Percentiles rank a stretch among this genome's conserved stretches.
Conservation (phyloP, 441 rosid genomes). For the Breynia disticha region DNA sequence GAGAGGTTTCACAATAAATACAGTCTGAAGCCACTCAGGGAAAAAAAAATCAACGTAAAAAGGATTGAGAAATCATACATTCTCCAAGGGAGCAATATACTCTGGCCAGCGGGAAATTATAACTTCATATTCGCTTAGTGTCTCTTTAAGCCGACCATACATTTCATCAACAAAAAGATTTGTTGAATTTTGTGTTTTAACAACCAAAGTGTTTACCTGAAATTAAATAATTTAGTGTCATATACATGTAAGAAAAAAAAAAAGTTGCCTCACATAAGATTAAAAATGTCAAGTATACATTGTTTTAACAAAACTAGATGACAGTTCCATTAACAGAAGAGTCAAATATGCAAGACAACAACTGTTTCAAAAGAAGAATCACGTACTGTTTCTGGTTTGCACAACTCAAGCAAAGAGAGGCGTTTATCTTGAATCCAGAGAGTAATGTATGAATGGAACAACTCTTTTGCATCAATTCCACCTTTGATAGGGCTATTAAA, state of each 20-base stretch:
- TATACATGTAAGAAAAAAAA: neutral
- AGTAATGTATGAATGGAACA: slow-evolving; percentile 66
- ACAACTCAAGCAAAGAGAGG: slow-evolving; percentile 52
- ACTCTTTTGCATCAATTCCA: slow-evolving; percentile 76
- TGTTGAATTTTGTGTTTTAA: slow-evolving; percentile 52
- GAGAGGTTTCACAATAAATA: slow-evolving; percentile 5
- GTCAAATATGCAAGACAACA: too few relatives aligned
- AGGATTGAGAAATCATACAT: slow-evolving; percentile 32
- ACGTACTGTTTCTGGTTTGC: slow-evolving; percentile 77
- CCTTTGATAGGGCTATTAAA: slow-evolving; percentile 67
- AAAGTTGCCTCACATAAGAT: neutral
- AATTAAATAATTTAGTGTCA: slow-evolving; percentile 16
- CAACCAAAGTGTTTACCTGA: slow-evolving; percentile 66
- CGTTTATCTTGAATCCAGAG: slow-evolving; percentile 82
- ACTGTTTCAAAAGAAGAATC: too few relatives aligned
- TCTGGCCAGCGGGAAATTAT: slow-evolving; percentile 88
- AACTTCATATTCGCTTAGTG: slow-evolving; percentile 62
- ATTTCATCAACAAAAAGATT: slow-evolving; percentile 86
- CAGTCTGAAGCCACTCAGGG: neutral
- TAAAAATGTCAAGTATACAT: too few relatives aligned
- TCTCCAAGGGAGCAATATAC: slow-evolving; percentile 57
- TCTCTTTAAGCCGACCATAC: slow-evolving; percentile 53
- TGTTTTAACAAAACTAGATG: too few relatives aligned
- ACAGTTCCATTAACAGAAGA: too few relatives aligned
- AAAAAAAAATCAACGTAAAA: too few relatives aligned